Evolutionary conservation across 1,284 basidiomycete genomes (phyloP), one percentile per base, ranked within the genome.

Genomic region (Boletus albobrunnescens): DNA sequence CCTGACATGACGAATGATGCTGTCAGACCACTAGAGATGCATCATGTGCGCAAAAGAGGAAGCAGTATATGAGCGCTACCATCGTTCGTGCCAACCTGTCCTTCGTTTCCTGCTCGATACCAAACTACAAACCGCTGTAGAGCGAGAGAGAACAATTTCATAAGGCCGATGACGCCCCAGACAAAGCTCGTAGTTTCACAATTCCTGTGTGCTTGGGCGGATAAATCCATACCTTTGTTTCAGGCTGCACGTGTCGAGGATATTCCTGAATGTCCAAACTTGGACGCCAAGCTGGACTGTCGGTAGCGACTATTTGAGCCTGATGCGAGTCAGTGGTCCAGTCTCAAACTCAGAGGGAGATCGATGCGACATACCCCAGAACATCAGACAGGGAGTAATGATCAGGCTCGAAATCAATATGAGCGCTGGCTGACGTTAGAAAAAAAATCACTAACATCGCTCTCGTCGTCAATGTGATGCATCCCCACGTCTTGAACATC

Each of bases 311-410:
- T 6, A 77, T 53, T 49, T 80, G 76, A 22, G 36, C 58, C 64
- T 31, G n/a, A 39, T 2, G 10, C 1, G 10, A 4, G 17, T 54
- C 26, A 49, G 44, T 6, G 12, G 40, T 8, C 9, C 12, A 11
- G 16, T 27, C 23, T 13, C 1, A 9, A 30, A 30, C 10, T 2
- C 6, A n/a, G 27, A 10, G 7, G 10, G 5, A 14, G 16, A 19
- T n/a, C 13, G 5, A 19, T 11, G 5, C 2, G 9, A 47, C 55
- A 6, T 35, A 60, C 70, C 60, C 52, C 58, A 64, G 47, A 77
- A 77, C 61, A 76, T 71, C 0, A 67, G 48, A 28, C 75, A 70
- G 16, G 77, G 78, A 6, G 75, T 78, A 77, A 49, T 76, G 74
- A 24, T 69, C 75, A 32, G 77, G 60, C 55, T 77, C 77, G 49